phyloP scores from a whole-genome alignment of 2,329 filamentous ascomycete genomes.

The Verticillium longisporum region DNA sequence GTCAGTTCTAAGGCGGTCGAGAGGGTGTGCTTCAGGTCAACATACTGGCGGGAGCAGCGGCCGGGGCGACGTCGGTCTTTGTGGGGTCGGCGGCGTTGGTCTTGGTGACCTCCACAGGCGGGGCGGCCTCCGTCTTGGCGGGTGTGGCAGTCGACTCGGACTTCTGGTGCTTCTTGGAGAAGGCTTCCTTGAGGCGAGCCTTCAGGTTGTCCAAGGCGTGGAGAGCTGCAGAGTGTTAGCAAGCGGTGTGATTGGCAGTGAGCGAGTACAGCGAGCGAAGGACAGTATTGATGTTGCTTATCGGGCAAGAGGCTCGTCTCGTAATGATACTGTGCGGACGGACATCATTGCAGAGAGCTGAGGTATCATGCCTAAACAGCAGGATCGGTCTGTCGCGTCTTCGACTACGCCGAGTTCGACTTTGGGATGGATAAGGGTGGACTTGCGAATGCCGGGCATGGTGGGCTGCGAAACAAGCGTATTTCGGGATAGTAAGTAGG shows the following conservation, averaged over 20 bases:
- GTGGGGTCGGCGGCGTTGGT: slow-evolving; percentile 15
- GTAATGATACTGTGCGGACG: neutral
- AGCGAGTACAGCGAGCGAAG: neutral
- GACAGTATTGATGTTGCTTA: neutral
- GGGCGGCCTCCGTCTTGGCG: slow-evolving; percentile 24
- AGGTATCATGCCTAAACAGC: neutral
- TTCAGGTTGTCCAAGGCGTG: slow-evolving; percentile 48
- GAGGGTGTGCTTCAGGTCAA: neutral
- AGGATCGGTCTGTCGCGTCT: neutral
- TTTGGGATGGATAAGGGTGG: neutral
- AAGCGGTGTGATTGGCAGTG: neutral
- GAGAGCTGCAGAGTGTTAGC: slow-evolving; percentile 26
- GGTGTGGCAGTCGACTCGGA: slow-evolving; percentile 18
- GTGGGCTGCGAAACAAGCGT: slow-evolving; percentile 18
- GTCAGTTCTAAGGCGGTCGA: neutral
- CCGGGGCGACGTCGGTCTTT: slow-evolving; percentile 8
- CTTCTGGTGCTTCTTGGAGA: slow-evolving; percentile 43
- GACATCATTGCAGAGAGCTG: neutral
- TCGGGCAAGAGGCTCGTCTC: neutral
- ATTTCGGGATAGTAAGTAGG: neutral
- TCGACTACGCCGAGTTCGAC: neutral
- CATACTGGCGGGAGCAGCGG: slow-evolving; percentile 8
- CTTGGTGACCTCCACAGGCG: slow-evolving; percentile 17
- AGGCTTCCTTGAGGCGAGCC: slow-evolving; percentile 43
- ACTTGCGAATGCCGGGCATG: slow-evolving; percentile 50